Evolutionary conservation across 2,329 filamentous ascomycete genomes (phyloP).

Genomic region (Trichoderma cornu-damae): DNA sequence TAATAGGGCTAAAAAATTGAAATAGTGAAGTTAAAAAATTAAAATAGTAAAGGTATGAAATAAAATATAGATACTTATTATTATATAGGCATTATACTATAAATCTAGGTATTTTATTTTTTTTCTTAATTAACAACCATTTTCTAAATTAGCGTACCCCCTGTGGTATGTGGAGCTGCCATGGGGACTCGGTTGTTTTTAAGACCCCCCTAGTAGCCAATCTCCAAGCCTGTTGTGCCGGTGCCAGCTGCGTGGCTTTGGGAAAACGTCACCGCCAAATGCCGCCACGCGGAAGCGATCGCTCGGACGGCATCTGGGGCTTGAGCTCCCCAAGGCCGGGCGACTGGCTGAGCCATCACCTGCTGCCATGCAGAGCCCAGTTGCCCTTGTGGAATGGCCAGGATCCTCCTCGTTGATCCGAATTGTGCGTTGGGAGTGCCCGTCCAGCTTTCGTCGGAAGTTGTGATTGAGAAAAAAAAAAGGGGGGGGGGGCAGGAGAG

Average conservation of each 20-base stretch:
- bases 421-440: not conserved
- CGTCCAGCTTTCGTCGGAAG: not conserved
- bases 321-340: conserved; percentile 56
- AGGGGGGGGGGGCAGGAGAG: too few relatives aligned
- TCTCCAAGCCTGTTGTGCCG: conserved; percentile 46
- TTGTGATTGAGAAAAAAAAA: too few relatives aligned
- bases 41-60: not conserved
- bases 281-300: conserved; percentile 56
- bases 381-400: too few relatives aligned
- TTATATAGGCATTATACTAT: not conserved
- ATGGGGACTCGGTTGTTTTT: too few relatives aligned
- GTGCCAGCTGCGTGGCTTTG: conserved; percentile 38
- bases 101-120: not conserved
- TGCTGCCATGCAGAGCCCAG: conserved; percentile 36
- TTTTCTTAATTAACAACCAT: not conserved
- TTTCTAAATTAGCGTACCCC: not conserved
- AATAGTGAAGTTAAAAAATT: too few relatives aligned
- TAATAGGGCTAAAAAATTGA: too few relatives aligned
- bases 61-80: not conserved
- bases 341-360: conserved; percentile 54
- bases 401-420: not conserved
- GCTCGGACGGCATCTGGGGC: conserved; percentile 48
- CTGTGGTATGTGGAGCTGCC: too few relatives aligned
- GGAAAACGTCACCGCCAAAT: conserved; percentile 55
- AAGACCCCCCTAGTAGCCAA: too few relatives aligned